phyloP scores from a whole-genome alignment of 2,329 filamentous ascomycete genomes.

The Aspergillus ochraceus region DNA sequence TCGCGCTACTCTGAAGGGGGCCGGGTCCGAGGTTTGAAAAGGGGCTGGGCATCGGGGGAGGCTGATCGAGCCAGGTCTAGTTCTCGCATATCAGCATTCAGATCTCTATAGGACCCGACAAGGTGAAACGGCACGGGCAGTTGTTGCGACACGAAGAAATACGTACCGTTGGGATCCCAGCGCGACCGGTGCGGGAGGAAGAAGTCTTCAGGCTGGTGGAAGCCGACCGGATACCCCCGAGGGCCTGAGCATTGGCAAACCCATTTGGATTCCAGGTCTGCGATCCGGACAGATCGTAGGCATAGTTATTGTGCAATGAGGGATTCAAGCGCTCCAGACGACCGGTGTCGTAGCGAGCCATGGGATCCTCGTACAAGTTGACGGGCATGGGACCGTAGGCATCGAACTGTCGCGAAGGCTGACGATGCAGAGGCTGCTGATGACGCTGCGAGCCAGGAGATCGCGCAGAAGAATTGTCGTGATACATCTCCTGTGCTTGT shows the following conservation, averaged over 20 bases:
- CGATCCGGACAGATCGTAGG: constrained; percentile 67
- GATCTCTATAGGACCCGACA: neutral
- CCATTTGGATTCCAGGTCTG: constrained; percentile 79
- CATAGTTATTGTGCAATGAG: constrained; percentile 60
- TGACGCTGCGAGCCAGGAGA: constrained; percentile 73
- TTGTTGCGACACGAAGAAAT: neutral
- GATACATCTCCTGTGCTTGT: constrained; percentile 56
- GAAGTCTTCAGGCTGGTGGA: constrained; percentile 58
- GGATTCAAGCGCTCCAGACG: constrained; percentile 59
- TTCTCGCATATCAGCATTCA: constrained; percentile 1
- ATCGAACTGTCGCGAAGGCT: constrained; percentile 77
- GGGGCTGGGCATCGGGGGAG: constrained; percentile 48
- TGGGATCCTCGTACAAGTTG: constrained; percentile 71
- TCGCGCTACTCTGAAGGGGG: constrained; percentile 41
- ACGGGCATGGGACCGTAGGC: constrained; percentile 65
- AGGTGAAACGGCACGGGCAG: neutral
- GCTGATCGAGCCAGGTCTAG: constrained; percentile 65
- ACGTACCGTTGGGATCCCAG: constrained; percentile 73
- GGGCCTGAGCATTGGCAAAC: constrained; percentile 64
- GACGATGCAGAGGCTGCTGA: constrained; percentile 65
- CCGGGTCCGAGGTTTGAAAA: constrained; percentile 47
- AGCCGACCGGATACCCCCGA: constrained; percentile 63
- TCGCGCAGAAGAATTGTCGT: constrained; percentile 69
- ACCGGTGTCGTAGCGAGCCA: constrained; percentile 56
- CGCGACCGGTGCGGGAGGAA: constrained; percentile 51